A percentile compares a stretch with the other conserved stretches of the same genome.
Evolutionary conservation across 306 rosid genomes (phyloP).

Genomic region (Parietaria judaica): DNA sequence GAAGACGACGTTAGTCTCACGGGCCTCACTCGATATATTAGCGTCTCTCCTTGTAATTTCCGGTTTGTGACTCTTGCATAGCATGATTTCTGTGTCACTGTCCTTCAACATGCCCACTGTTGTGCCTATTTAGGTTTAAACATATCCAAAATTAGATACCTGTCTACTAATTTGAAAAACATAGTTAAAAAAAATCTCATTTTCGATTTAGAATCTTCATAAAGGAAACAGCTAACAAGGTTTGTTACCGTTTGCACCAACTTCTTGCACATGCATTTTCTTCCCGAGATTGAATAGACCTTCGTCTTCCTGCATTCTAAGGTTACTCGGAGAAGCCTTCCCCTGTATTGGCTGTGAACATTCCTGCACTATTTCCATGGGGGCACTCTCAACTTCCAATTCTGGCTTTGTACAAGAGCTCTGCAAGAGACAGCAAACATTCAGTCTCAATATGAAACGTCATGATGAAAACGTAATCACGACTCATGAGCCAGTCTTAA

Average conservation of each 20-base stretch:
- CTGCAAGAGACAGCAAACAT: slow-evolving; percentile 54
- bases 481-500: too few species aligned
- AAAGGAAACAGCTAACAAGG: not conserved
- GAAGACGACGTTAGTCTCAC: slow-evolving; percentile 41
- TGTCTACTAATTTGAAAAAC: slow-evolving; percentile 7
- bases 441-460: slow-evolving; percentile 26
- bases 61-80: slow-evolving; percentile 35
- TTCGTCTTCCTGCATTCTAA: slow-evolving; percentile 38
- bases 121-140: slow-evolving; percentile 32
- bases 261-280: slow-evolving; percentile 28
- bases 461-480: slow-evolving; percentile 18
- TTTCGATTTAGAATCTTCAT: not conserved
- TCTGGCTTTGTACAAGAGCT: slow-evolving; percentile 93
- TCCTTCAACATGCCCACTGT: slow-evolving; percentile 24
- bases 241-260: slow-evolving; percentile 47
- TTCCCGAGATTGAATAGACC: slow-evolving; percentile 26
- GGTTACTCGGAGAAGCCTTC: slow-evolving; percentile 32
- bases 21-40: slow-evolving; percentile 38
- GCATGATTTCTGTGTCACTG: slow-evolving; percentile 30
- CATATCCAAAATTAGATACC: slow-evolving; percentile 23
- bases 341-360: slow-evolving; percentile 33
- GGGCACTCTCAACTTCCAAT: slow-evolving; percentile 58
- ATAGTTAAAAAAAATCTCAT: not conserved
- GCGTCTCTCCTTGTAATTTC: slow-evolving; percentile 32
- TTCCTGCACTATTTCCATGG: slow-evolving; percentile 35